phyloP scores from a whole-genome alignment of 2,329 filamentous ascomycete species.

The Ophiocordyceps camponoti-saundersi region DNA sequence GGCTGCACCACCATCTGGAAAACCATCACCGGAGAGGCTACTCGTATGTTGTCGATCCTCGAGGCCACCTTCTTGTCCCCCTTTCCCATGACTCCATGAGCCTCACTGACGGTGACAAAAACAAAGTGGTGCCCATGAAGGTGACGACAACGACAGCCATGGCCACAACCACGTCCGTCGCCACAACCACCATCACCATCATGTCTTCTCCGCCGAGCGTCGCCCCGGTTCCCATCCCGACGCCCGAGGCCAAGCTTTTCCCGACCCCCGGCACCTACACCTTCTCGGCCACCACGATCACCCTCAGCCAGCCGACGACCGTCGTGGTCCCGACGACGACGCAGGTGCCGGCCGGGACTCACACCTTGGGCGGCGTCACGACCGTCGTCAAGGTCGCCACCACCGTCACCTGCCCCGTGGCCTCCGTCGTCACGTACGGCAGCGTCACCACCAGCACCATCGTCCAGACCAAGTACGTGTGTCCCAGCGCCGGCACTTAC shows the following conservation, averaged over 20 bases:
- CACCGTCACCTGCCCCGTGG: conserved; percentile 53
- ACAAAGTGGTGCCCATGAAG: conserved; percentile 19
- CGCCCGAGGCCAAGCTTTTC: conserved; percentile 34
- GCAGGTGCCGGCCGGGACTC: conserved; percentile 41
- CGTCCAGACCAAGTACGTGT: conserved; percentile 53
- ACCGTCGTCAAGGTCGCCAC: conserved; percentile 50
- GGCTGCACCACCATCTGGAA: conserved; percentile 60
- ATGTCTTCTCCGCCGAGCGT: conserved; percentile 10
- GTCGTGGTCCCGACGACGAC: conserved; percentile 48
- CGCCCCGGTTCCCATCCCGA: conserved; percentile 30
- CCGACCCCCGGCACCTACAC: conserved; percentile 58
- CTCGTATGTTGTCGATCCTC: conserved; percentile 29
- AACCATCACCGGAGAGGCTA: conserved; percentile 50
- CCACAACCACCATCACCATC: conserved; percentile 6
- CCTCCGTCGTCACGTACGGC: conserved; percentile 41
- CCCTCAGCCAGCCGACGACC: conserved; percentile 48
- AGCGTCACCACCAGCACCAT: conserved; percentile 49
- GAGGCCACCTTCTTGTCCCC: neutral
- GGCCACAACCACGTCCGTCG: conserved; percentile 7
- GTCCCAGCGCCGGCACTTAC: conserved; percentile 59
- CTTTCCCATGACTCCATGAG: no score
- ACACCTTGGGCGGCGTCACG: conserved; percentile 58
- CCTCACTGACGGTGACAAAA: conserved; percentile 7
- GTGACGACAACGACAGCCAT: conserved; percentile 5
- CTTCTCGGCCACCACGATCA: conserved; percentile 55